phyloP scores from a whole-genome alignment of 192 early-diverging fungal species.

The Helicostylum pulchrum region DNA sequence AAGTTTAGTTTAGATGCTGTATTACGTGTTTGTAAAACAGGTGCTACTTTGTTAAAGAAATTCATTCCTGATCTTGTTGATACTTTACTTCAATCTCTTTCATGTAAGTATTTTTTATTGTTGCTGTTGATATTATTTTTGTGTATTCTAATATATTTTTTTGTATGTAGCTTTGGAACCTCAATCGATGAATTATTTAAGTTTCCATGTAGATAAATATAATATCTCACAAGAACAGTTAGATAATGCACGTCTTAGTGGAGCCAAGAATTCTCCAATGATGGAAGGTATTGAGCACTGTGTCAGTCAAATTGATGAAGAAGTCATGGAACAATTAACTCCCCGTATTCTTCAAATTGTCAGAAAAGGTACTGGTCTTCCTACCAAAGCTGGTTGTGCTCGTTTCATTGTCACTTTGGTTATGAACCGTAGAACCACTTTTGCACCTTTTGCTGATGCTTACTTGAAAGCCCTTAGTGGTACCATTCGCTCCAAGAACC shows the following conservation, averaged over 20 bases:
- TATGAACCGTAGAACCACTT: slow-evolving; percentile 60
- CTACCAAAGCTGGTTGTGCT: slow-evolving; percentile 88
- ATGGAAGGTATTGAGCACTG: slow-evolving; percentile 86
- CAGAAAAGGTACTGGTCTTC: slow-evolving; percentile 82
- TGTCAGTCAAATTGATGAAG: slow-evolving; percentile 73
- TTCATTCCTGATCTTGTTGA: slow-evolving; percentile 72
- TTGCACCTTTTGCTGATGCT: slow-evolving; percentile 67
- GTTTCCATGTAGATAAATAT: slow-evolving; percentile 85
- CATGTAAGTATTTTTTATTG: slow-evolving; percentile 67
- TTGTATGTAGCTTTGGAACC: slow-evolving; percentile 35
- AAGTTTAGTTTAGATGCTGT: slow-evolving; percentile 77
- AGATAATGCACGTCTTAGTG: slow-evolving; percentile 75
- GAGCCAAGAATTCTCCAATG: slow-evolving; percentile 87
- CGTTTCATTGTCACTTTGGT: slow-evolving; percentile 79
- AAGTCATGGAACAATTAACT: slow-evolving; percentile 61
- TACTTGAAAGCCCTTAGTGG: slow-evolving; percentile 76
- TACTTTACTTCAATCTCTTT: slow-evolving; percentile 80
- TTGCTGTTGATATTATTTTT: slow-evolving; percentile 7
- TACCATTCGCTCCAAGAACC: slow-evolving; percentile 73
- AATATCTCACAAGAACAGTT: slow-evolving; percentile 85
- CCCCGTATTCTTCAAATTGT: slow-evolving; percentile 70
- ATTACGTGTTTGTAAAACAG: slow-evolving; percentile 80
- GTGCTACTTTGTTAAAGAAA: slow-evolving; percentile 66
- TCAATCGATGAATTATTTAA: slow-evolving; percentile 75
- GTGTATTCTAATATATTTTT: neutral